Percentiles rank a stretch among this genome's conserved stretches.
Evolutionary conservation across 177 flowering plant genomes (phyloP).

Genomic region (Viscum album): DNA sequence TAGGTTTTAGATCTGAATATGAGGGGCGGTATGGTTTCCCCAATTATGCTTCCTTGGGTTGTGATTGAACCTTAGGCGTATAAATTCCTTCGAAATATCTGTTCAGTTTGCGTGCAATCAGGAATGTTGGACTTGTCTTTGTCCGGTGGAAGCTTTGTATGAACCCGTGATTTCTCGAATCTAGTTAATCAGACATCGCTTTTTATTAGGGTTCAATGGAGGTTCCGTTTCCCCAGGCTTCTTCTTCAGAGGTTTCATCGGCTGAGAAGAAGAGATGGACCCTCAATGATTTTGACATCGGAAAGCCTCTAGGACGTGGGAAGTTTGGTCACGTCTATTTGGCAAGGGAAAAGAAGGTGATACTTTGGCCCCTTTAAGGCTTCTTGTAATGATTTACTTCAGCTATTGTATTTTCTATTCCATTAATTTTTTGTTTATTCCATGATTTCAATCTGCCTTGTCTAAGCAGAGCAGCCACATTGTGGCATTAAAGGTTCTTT

Average conservation of each 20-base stretch:
- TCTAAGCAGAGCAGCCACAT: slow-evolving; percentile 81
- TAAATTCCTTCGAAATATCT: too few relatives aligned
- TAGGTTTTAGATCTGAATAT: too few relatives aligned
- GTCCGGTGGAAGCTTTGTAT: too few relatives aligned
- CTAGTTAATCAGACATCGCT: background rate
- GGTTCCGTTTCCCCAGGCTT: slow-evolving; percentile 22
- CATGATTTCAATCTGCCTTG: background rate
- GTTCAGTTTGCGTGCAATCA: too few relatives aligned
- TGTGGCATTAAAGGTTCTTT: slow-evolving; percentile 85
- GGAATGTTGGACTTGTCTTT: too few relatives aligned
- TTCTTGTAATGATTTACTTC: background rate
- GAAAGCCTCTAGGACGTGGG: slow-evolving; percentile 93
- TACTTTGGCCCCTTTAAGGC: background rate
- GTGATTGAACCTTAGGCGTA: too few relatives aligned
- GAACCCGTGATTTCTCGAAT: background rate
- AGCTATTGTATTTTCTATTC: too few relatives aligned
- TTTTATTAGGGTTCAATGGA: background rate
- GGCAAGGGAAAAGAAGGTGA: slow-evolving; percentile 84
- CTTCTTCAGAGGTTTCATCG: slow-evolving; percentile 39
- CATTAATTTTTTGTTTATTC: background rate
- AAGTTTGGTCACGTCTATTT: slow-evolving; percentile 93
- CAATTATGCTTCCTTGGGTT: too few relatives aligned
- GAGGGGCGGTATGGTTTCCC: too few relatives aligned
- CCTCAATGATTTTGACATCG: slow-evolving; percentile 77
- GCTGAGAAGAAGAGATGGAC: slow-evolving; percentile 65